phyloP scores from a whole-genome alignment of 140 eudicot species.

The Oenanthe javanica region DNA sequence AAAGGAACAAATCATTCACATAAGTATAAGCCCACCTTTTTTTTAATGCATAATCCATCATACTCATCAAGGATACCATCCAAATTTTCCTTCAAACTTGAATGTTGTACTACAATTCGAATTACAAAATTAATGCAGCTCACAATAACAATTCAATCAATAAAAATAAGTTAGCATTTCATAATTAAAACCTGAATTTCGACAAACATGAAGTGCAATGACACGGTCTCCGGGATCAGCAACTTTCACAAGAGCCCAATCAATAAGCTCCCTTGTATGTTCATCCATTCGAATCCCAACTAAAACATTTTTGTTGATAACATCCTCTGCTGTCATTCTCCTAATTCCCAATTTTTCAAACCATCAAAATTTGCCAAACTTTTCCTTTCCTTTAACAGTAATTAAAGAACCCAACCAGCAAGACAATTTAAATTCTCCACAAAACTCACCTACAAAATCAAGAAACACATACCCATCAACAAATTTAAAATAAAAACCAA shows the following conservation, averaged over 20 bases:
- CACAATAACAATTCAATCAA: neutral
- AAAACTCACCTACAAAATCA: conserved; percentile 4
- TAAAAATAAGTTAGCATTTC: neutral
- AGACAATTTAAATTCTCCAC: conserved; percentile 6
- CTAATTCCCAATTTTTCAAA: conserved; percentile 2
- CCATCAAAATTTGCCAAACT: conserved; percentile 43
- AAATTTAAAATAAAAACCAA: conserved; percentile 23
- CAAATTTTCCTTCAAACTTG: conserved; percentile 43
- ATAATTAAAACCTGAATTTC: conserved; percentile 42
- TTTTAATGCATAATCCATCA: conserved; percentile 64
- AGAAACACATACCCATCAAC: neutral
- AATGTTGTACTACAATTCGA: conserved; percentile 29
- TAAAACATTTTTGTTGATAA: conserved; percentile 48
- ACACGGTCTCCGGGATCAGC: conserved; percentile 83
- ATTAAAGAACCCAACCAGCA: conserved; percentile 8
- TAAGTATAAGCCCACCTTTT: conserved; percentile 43
- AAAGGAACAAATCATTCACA: neutral
- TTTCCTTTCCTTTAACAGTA: neutral
- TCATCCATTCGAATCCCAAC: conserved; percentile 82
- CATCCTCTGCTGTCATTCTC: conserved; percentile 32
- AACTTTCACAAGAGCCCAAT: conserved; percentile 91
- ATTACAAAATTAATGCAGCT: conserved; percentile 2
- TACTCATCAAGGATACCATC: conserved; percentile 70
- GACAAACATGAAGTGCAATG: conserved; percentile 70
- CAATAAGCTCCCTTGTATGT: conserved; percentile 59